Conservation (phyloP, 2,329 filamentous ascomycete species). For the Cladosporium phlei region DNA sequence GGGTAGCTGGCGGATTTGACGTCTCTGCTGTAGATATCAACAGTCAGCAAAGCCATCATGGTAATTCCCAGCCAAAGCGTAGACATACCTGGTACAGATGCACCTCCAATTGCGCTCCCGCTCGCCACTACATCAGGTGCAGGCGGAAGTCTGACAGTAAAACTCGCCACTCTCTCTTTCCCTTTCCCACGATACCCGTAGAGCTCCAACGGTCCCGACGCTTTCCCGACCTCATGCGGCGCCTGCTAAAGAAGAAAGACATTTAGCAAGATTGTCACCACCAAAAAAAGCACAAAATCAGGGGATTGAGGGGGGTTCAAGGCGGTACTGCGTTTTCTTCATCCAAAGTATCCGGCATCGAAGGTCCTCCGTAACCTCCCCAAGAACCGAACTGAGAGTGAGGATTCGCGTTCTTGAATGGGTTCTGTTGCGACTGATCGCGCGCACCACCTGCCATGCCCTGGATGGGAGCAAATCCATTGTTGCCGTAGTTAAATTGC, state of each 20-base stretch:
- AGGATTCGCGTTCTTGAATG: slow-evolving; percentile 1
- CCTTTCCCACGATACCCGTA: no score
- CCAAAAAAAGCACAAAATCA: not conserved
- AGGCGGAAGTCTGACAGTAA: no score
- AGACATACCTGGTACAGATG: not conserved
- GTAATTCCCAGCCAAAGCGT: not conserved
- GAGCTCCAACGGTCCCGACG: no score
- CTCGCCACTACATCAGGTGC: no score
- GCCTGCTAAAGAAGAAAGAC: not conserved
- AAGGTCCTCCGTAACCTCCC: slow-evolving; percentile 25
- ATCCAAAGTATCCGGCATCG: slow-evolving; percentile 24
- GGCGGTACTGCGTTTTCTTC: slow-evolving; percentile 32
- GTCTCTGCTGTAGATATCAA: not conserved
- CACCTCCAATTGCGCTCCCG: no score
- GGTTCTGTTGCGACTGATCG: not conserved
- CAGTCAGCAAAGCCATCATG: slow-evolving; percentile 4
- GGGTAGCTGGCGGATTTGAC: no score
- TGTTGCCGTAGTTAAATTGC: slow-evolving; percentile 19
- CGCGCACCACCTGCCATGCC: no score
- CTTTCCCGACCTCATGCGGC: not conserved
- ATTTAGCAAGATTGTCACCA: not conserved
- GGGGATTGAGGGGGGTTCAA: not conserved
- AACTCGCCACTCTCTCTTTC: no score
- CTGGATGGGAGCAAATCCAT: no score
- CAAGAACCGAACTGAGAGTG: slow-evolving; percentile 28